Conservation (phyloP, 2,329 filamentous ascomycete species). For the Colletotrichum paranaense region DNA sequence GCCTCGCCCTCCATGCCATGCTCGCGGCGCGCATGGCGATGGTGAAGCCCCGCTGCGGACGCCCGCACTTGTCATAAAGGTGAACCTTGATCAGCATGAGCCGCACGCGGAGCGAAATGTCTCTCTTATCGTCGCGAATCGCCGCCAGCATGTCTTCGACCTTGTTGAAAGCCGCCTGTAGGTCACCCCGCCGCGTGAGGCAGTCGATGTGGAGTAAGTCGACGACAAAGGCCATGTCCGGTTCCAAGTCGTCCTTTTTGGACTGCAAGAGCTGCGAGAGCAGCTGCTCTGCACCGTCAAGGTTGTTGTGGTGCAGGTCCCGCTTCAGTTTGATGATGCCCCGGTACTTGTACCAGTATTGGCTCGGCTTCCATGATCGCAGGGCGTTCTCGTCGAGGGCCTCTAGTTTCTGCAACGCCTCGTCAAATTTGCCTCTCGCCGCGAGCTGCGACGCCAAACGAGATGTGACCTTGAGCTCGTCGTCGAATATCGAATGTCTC, state of each 20-base stretch:
- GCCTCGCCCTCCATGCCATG: slow-evolving; percentile 75
- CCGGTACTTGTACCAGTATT: slow-evolving; percentile 76
- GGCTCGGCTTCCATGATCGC: slow-evolving; percentile 80
- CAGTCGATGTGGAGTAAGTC: slow-evolving; percentile 65
- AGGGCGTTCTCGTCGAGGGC: slow-evolving; percentile 68
- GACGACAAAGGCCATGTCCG: slow-evolving; percentile 62
- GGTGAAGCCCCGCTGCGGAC: slow-evolving; percentile 81
- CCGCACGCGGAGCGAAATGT: slow-evolving; percentile 74
- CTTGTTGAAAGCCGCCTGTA: slow-evolving; percentile 59
- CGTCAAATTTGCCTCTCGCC: slow-evolving; percentile 76
- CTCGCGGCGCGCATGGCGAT: slow-evolving; percentile 80
- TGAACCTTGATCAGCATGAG: slow-evolving; percentile 79
- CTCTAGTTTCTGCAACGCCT: slow-evolving; percentile 63
- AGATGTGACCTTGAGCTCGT: slow-evolving; percentile 80
- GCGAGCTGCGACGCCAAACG: slow-evolving; percentile 70
- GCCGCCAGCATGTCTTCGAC: slow-evolving; percentile 57
- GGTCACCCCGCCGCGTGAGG: slow-evolving; percentile 59
- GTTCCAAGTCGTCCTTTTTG: slow-evolving; percentile 61
- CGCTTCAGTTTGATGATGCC: slow-evolving; percentile 74
- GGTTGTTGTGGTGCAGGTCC: slow-evolving; percentile 67
- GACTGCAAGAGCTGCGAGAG: slow-evolving; percentile 65
- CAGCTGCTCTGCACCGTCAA: slow-evolving; percentile 62
- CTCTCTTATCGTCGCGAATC: slow-evolving; percentile 57
- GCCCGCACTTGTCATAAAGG: slow-evolving; percentile 75
- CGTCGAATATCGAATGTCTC: slow-evolving; percentile 71